These are phyloP conservation scores for Porcisia deanei DNA, from an alignment of 208 protist genomes.

Conservation along the genomic window DNA sequence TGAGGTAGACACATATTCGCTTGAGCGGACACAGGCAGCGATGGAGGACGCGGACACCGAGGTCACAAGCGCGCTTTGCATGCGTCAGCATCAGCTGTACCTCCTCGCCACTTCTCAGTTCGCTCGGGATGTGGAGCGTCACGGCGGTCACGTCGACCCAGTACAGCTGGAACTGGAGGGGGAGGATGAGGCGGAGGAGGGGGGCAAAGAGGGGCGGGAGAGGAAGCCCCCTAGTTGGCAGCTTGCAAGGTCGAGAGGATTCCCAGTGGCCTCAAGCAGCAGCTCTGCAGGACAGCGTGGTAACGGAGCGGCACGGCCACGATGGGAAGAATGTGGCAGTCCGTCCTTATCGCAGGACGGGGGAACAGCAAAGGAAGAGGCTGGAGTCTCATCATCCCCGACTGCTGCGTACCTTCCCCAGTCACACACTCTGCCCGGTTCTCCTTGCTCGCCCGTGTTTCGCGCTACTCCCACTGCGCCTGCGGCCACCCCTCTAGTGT, in stretches of 20 bases:
- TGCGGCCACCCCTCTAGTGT: not conserved
- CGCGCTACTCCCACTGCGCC: not conserved
- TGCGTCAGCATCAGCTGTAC: conserved; percentile 24
- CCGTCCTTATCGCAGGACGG: too few relatives aligned
- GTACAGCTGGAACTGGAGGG: conserved; percentile 13
- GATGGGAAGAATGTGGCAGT: not conserved
- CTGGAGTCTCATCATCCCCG: not conserved
- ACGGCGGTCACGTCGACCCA: conserved; percentile 32
- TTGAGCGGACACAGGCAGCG: conserved; percentile 28
- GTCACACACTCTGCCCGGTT: too few relatives aligned
- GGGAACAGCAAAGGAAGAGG: not conserved
- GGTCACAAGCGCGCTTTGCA: conserved; percentile 15
- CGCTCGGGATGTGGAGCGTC: conserved; percentile 26
- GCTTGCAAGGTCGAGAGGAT: not conserved
- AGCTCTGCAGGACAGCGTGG: not conserved
- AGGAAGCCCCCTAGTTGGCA: not conserved
- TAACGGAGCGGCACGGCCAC: not conserved
- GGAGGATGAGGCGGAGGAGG: conserved; percentile 3
- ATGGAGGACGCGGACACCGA: conserved; percentile 42
- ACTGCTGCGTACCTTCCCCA: not conserved
- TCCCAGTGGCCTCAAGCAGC: not conserved
- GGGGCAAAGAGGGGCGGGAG: not conserved
- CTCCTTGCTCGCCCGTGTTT: not conserved
- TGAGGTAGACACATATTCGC: conserved; percentile 39
- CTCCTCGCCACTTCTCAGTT: conserved; percentile 38